Evolutionary conservation across 495 filamentous ascomycete species (phyloP), one percentile per base, ranked within the genome.

Genomic region (Apiosordaria backusii): DNA sequence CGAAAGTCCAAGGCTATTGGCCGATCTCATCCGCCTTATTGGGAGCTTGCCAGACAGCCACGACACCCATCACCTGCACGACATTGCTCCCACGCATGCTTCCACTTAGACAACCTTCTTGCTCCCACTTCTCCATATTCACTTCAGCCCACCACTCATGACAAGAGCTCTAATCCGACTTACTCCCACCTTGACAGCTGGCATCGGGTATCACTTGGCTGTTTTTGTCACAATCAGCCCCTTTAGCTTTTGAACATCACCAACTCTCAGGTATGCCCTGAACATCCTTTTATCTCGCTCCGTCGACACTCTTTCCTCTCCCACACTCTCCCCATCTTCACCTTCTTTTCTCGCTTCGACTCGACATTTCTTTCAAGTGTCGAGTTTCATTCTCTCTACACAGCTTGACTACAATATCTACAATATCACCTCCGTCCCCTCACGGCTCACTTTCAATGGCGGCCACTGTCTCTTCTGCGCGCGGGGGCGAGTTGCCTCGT

Each of bases 181-280:
- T 13, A 13, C 35, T 45, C 35, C 35, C 35, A 45, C 35, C 35
- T 15, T 65, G 67, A 65, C 70, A 72, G 68, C 64, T 72, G 70
- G 70, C 70, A 63, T 72, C 66, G 70, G 70, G 70, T 68, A 70
- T 63, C 61, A 67, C 9, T 27, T 59, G 19, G 57, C 22, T 59
- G 24, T 27, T 59, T 21, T 24, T 23, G 21, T 24, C 19, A n/a
- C 53, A 55, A 24, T 24, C 53, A 55, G 19, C 53, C 53, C 53
- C 53, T 21, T 13, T 4, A 10, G 4, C 60, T 52, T 66, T 26
- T 18, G 60, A 55, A 15, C 53, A 35, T n/a, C n/a, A 7, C 22
- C 35, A 45, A 45, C 35, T 7, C 10, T 15, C 35, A 55, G 52
- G 52, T 55, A 55, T 55, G 52, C 9, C 40, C 19, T 55, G 5